phyloP scores from a whole-genome alignment of 768 basidiomycete species.

The Scleroderma citrinum region DNA sequence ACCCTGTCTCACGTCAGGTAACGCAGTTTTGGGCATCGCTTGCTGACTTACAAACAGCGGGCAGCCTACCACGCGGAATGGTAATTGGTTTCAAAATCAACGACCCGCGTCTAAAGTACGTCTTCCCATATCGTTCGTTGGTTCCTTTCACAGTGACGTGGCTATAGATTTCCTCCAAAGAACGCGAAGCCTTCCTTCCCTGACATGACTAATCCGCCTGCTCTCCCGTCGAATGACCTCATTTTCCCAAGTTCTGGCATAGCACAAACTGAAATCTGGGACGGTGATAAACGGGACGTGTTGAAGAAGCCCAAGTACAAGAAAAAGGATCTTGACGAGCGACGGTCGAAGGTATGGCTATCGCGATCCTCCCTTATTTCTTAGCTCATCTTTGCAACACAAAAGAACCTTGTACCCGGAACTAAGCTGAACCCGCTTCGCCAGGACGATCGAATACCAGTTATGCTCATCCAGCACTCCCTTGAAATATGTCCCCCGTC shows the following conservation, averaged over 20 bases:
- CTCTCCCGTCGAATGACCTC: constrained; percentile 24
- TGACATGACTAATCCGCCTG: constrained; percentile 19
- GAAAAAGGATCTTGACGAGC: constrained; percentile 83
- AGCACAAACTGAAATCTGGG: constrained; percentile 71
- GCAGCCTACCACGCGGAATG: constrained; percentile 66
- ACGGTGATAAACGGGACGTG: constrained; percentile 49
- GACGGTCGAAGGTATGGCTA: constrained; percentile 59
- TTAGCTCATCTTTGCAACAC: neutral
- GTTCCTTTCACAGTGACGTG: neutral
- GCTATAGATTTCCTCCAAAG: constrained; percentile 74
- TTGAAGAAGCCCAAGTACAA: constrained; percentile 62
- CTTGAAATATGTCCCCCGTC: constrained; percentile 35
- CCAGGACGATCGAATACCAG: constrained; percentile 79
- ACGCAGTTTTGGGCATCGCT: constrained; percentile 51
- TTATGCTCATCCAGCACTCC: constrained; percentile 79
- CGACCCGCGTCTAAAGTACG: constrained; percentile 84
- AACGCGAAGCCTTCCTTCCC: constrained; percentile 47
- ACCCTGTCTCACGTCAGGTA: neutral
- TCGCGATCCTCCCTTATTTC: neutral
- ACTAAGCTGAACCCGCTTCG: constrained; percentile 58
- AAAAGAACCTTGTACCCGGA: constrained; percentile 73
- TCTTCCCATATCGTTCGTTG: neutral
- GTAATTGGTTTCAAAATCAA: constrained; percentile 72
- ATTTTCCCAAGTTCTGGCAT: constrained; percentile 50
- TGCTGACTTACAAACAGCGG: constrained; percentile 54